These are phyloP conservation scores for Pseudisothecium myosuroides DNA, from an alignment of 225 moss, liverwort and hornwort genomes.

Conservation along the genomic window DNA sequence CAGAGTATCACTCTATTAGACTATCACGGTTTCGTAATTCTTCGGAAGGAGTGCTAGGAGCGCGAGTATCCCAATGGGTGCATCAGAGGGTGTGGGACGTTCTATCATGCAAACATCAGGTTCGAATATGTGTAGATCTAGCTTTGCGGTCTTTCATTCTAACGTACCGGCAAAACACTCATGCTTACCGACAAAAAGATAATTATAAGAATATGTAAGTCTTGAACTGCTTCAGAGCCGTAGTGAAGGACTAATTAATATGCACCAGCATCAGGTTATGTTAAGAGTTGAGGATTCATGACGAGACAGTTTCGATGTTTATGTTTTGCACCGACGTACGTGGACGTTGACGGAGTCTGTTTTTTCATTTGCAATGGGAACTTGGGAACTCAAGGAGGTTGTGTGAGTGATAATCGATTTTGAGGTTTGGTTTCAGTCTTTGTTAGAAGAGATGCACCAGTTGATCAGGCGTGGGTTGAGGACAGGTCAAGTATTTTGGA, in stretches of 20 bases:
- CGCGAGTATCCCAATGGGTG: background rate
- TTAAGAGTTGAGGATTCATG: background rate
- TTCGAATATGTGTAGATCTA: background rate
- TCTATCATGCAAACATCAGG: background rate
- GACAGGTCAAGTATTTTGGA: slow-evolving; percentile 4
- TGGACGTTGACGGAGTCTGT: background rate
- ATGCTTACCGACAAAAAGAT: background rate
- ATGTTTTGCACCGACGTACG: background rate
- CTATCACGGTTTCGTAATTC: background rate
- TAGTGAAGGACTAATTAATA: background rate
- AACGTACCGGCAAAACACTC: background rate
- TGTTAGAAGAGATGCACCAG: background rate
- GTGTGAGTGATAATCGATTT: background rate
- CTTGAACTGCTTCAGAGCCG: background rate
- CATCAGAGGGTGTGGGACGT: background rate
- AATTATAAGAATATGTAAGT: background rate
- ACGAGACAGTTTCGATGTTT: background rate
- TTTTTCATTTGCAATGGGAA: background rate
- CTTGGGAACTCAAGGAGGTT: no score
- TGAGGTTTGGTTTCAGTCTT: background rate
- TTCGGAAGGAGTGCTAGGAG: background rate
- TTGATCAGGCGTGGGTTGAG: background rate
- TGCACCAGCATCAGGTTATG: background rate
- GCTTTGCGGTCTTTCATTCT: background rate
- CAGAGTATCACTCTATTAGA: background rate